Evolutionary conservation across 1,284 basidiomycete genomes (phyloP), one percentile per base, ranked within the genome.

Genomic region (Polyporus tsugae): DNA sequence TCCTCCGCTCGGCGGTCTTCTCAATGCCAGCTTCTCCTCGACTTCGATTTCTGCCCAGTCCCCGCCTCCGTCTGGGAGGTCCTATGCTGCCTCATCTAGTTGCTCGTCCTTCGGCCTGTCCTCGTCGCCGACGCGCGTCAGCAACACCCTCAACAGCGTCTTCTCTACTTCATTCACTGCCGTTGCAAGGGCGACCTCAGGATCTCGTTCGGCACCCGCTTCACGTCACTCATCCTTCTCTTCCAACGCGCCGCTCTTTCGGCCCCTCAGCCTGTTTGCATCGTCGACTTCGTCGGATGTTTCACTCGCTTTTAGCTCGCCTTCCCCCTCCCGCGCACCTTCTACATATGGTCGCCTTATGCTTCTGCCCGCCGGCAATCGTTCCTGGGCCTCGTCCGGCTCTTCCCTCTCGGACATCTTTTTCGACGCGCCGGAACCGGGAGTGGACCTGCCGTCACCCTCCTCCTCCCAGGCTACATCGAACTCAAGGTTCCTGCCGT

Each of bases 281-380:
- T 55, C 52, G 52, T 55, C 52, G 52, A 55, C 52, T 5, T 35
- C 52, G 25, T 55, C 52, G 29, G 52, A 55, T 55, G 33, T 55
- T 29, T 55, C 52, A 17, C 52, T 35, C 13, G 52, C 52, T 55
- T 13, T 4, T 17, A 55, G 6, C 52, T 55, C 52, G 52, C 52
- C 52, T 55, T 29, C 33, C 17, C 52, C 52, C 29, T 55, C 52
- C 5, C 52, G 29, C 33, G 29, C 52, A 29, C 29, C 13, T 49
- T 49, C 46, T 9, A 49, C 4, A 25, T 49, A 19, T 6, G 6
- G 52, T 11, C 29, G 29, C 17, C 29, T 55, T 7, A 55, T 29
- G 52, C 52, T 55, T 9, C 29, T 49, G 4, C 46, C 46, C 22
- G 22, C 52, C 7, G 15, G 4, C 13, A 7, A 19, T 29, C 29